Percentiles rank a stretch among this genome's conserved stretches.
Evolutionary conservation across 2,329 filamentous ascomycete genomes (phyloP).

Genomic region (Eurotiales sp.): DNA sequence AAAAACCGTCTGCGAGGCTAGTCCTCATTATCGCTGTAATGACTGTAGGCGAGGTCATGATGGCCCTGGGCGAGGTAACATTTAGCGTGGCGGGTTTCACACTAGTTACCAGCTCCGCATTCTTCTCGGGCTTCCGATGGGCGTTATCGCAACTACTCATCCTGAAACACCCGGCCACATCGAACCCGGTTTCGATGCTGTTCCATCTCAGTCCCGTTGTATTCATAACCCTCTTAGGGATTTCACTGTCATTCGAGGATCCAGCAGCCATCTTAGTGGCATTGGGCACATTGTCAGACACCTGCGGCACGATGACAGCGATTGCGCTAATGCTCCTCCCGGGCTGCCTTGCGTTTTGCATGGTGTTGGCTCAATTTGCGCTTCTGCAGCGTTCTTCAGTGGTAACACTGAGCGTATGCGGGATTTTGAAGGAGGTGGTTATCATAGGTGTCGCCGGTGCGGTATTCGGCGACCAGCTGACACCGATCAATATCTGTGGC

Average conservation of each 20-base stretch:
- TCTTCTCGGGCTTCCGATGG: constrained; percentile 97
- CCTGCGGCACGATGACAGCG: constrained; percentile 61
- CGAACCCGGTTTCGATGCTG: constrained; percentile 93
- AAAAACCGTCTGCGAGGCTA: constrained; percentile 78
- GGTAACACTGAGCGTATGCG: constrained; percentile 91
- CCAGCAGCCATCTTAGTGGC: constrained; percentile 64
- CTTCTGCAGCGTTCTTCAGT: constrained; percentile 91
- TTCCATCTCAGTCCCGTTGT: constrained; percentile 97
- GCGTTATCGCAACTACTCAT: constrained; percentile 90
- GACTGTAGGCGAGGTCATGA: constrained; percentile 92
- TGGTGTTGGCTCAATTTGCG: constrained; percentile 97
- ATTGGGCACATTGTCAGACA: constrained; percentile 58
- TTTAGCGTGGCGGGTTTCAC: constrained; percentile 85
- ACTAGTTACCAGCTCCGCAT: constrained; percentile 87
- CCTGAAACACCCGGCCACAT: constrained; percentile 87
- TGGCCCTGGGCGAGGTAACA: constrained; percentile 91
- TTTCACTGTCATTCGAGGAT: constrained; percentile 87
- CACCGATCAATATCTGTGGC: constrained; percentile 79
- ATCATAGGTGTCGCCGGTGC: constrained; percentile 86
- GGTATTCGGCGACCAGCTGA: constrained; percentile 84
- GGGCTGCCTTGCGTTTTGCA: constrained; percentile 85
- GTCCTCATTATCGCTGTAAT: constrained; percentile 85
- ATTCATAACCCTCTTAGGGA: constrained; percentile 77
- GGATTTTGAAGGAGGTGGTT: constrained; percentile 98
- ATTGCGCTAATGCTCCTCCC: constrained; percentile 80